These are phyloP conservation scores for Arthrobotrys musiformis DNA, from an alignment of 2,329 filamentous ascomycete species.

Conservation along the genomic window DNA sequence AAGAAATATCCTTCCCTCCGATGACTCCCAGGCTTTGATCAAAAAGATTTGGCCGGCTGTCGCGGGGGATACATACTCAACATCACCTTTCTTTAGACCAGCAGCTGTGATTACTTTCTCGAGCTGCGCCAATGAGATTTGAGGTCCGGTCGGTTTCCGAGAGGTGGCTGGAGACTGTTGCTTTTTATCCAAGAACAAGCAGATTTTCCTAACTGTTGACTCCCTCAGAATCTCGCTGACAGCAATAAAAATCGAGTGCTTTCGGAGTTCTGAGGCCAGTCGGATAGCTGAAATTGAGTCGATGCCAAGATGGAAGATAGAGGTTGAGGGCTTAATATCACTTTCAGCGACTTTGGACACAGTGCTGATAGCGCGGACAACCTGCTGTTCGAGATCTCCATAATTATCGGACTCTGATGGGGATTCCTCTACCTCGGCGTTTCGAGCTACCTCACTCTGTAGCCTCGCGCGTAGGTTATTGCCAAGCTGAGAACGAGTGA, in stretches of 20 bases:
- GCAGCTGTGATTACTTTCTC: slow-evolving; percentile 15
- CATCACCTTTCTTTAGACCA: slow-evolving; percentile 60
- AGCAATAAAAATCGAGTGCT: slow-evolving; percentile 70
- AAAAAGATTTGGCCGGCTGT: slow-evolving; percentile 84
- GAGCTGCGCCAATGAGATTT: slow-evolving; percentile 63
- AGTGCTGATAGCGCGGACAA: slow-evolving; percentile 61
- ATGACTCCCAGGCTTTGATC: slow-evolving; percentile 79
- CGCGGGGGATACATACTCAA: slow-evolving; percentile 73
- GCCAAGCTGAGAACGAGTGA: slow-evolving; percentile 3
- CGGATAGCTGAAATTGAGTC: slow-evolving; percentile 95
- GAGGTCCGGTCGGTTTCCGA: slow-evolving; percentile 44
- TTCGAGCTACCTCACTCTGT: slow-evolving; percentile 11
- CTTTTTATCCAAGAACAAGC: slow-evolving; percentile 60
- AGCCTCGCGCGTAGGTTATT: slow-evolving; percentile 54
- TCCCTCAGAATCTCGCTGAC: slow-evolving; percentile 78
- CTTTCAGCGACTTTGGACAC: slow-evolving; percentile 72
- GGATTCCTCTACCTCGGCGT: slow-evolving; percentile 3
- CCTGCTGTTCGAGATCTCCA: slow-evolving; percentile 64
- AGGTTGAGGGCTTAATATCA: slow-evolving; percentile 72
- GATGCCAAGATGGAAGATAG: slow-evolving; percentile 84
- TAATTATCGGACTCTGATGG: slow-evolving; percentile 60
- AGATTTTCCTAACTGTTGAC: slow-evolving; percentile 74
- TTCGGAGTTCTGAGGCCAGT: slow-evolving; percentile 76
- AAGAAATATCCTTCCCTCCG: slow-evolving; percentile 75
- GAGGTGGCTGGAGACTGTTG: slow-evolving; percentile 23